Conservation (phyloP, 345 rosid genomes). For the Salix arbutifolia region DNA sequence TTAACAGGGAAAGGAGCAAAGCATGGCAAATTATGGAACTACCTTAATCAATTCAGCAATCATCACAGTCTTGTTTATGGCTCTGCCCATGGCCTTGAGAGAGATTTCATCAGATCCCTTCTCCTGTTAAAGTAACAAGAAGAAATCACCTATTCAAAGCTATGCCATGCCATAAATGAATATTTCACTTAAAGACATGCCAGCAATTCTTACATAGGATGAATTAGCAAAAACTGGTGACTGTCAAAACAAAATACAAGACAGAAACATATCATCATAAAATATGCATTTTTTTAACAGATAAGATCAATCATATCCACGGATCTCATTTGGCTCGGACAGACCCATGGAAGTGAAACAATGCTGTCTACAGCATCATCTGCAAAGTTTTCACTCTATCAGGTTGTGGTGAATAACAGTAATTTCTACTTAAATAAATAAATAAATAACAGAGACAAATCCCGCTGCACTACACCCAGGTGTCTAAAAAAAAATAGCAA, state of each 20-base stretch:
- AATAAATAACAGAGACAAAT: too few species aligned
- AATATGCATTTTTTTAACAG: background rate
- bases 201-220: background rate
- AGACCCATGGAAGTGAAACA: background rate
- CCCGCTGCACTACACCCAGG: background rate
- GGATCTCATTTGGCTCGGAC: background rate
- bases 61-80: conserved; percentile 70
- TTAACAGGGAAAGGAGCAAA: background rate
- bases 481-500: background rate
- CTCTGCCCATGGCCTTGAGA: conserved; percentile 81
- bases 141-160: background rate
- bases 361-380: background rate
- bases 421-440: too few species aligned
- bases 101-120: conserved; percentile 57
- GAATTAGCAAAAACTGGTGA: background rate
- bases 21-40: background rate
- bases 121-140: conserved; percentile 32
- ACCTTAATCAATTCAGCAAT: conserved; percentile 70
- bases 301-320: background rate
- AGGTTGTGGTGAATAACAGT: too few species aligned
- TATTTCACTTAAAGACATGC: background rate
- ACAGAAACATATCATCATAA: too few species aligned
- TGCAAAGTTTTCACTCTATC: background rate
- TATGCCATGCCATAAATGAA: background rate
- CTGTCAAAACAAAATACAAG: background rate